Base-by-base conservation (phyloP, 305 asterid genomes). In the Stenogyne calaminthoides region DNA sequence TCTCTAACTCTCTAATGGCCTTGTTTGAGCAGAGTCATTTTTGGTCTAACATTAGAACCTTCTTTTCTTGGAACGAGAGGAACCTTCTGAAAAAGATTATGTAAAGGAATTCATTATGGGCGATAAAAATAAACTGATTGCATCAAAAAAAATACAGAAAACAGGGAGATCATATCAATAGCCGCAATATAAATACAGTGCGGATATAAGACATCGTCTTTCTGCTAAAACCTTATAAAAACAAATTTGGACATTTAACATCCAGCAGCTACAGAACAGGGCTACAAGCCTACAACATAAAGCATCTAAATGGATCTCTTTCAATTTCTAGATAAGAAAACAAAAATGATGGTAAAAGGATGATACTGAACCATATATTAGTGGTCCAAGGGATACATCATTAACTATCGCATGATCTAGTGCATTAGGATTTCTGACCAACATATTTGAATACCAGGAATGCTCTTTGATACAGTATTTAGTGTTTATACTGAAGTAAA, bases 1-100 rank as follows among this genome's bases (percentile, higher is more conserved):
- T 95, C 93, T 93, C 95, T 70, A 95, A 83, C 79, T 95, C 98
- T 75, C 83, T 84, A 69, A 95, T 89, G 83, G 97, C 96, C 87
- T 93, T 93, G 63, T 95, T n/a, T 97, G 64, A 95, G 98, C 88
- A 83, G 46, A 56, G 90, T 55, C 69, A 77, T 76, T 78, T 84
- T 94, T 11, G 88, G 83, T 81, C 90, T 79, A 61, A 74, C 89
- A 67, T 72, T 81, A 58, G 98, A 84, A 68, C 91, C 98, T 78
- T 95, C 98, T 81, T 82, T 89, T 81, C 84, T 87, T 62, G 80
- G 89, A 71, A 67, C 42, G 54, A 49, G 64, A 7, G 87, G 79
- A 64, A 16, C 76, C 85, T 82, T 85, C 93, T 90, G 93, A 20
- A 82, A n/a, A 78, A 62, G 64, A 70, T 61, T 39, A 76, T 66